Evolutionary conservation across 2,329 filamentous ascomycete genomes (phyloP).

Genomic region (Pyricularia sp.): DNA sequence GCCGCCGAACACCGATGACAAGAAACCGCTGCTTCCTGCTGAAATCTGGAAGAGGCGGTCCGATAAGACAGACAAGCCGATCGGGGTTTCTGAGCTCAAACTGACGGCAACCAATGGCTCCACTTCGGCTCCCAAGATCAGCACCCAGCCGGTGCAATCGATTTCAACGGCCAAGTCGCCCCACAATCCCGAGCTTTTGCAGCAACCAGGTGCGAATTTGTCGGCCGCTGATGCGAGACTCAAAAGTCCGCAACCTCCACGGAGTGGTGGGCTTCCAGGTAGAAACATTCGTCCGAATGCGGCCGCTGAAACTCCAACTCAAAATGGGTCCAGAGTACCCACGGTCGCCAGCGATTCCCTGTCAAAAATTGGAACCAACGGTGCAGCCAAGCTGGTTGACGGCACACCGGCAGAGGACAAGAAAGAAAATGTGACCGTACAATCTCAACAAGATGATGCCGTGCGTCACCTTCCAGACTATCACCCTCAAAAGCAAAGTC

Average conservation of each 20-base stretch:
- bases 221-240: neutral
- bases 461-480: slow-evolving; percentile 1
- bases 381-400: neutral
- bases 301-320: slow-evolving; percentile 1
- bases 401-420: neutral
- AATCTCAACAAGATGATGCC: neutral
- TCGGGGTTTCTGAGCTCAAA: slow-evolving; percentile 38
- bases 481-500: neutral
- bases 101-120: slow-evolving; percentile 40
- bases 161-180: neutral
- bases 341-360: slow-evolving; percentile 17
- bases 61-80: slow-evolving; percentile 34
- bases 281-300: slow-evolving; percentile 19
- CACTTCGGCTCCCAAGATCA: slow-evolving; percentile 26
- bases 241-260: slow-evolving; percentile 3
- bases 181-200: slow-evolving; percentile 7
- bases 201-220: slow-evolving; percentile 8
- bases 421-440: neutral
- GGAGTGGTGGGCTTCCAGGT: slow-evolving; percentile 14
- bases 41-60: slow-evolving; percentile 42
- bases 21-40: neutral
- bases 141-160: slow-evolving; percentile 2
- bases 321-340: slow-evolving; percentile 1
- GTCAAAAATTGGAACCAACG: slow-evolving; percentile 15
- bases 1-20: neutral